Percentiles rank a stretch among this genome's conserved stretches.
These are phyloP conservation scores for Citrus mangshanensis DNA, from an alignment of 345 rosid species.

Conservation along the genomic window DNA sequence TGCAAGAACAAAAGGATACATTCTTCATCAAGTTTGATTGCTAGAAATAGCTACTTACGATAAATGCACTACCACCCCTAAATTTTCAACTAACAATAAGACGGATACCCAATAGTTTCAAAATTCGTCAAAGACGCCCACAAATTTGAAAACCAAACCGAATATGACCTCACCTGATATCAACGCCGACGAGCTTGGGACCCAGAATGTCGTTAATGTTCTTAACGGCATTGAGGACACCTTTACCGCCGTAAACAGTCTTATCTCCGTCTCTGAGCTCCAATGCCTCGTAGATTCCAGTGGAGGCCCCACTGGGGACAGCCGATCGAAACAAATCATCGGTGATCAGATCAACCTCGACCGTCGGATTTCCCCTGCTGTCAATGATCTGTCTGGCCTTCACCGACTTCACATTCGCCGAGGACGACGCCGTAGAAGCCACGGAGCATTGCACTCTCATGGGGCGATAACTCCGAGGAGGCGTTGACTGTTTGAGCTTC, in stretches of 20 bases:
- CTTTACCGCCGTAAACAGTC: constrained; percentile 85
- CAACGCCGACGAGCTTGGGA: constrained; percentile 85
- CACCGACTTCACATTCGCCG: constrained; percentile 61
- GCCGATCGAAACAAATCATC: constrained; percentile 83
- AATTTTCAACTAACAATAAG: background rate
- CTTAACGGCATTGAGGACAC: constrained; percentile 72
- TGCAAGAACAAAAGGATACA: background rate
- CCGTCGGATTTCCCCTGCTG: constrained; percentile 97
- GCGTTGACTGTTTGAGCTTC: constrained; percentile 22
- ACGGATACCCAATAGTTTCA: background rate
- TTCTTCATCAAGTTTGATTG: background rate
- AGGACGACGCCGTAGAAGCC: constrained; percentile 10
- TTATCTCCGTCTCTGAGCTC: constrained; percentile 95
- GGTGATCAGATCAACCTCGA: constrained; percentile 92
- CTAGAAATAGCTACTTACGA: background rate
- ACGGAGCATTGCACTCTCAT: constrained; percentile 51
- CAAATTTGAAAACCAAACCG: background rate
- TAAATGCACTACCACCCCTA: background rate
- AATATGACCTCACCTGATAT: constrained; percentile 57
- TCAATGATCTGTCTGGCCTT: constrained; percentile 98
- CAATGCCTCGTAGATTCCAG: constrained; percentile 94
- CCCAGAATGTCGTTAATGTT: constrained; percentile 76
- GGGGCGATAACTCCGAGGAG: constrained; percentile 34
- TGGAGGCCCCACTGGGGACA: constrained; percentile 97
- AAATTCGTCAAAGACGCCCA: background rate